These are phyloP conservation scores for Penicillium hesseltinei DNA, from an alignment of 2,329 filamentous ascomycete genomes.

Conservation along the genomic window DNA sequence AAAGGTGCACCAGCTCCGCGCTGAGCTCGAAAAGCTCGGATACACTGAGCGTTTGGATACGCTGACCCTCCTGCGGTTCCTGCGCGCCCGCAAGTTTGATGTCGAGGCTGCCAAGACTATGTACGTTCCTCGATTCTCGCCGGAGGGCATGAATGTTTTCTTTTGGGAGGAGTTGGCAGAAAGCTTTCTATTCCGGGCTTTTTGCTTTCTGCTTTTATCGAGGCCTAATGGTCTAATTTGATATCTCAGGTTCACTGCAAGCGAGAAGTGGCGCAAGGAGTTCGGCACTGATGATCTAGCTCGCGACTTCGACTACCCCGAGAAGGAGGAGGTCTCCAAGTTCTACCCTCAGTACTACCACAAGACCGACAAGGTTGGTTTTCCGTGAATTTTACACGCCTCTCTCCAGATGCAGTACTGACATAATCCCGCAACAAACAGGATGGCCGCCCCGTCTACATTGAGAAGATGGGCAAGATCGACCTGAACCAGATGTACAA, in stretches of 20 bases:
- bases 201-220: not conserved
- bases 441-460: constrained; percentile 96
- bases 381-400: not conserved
- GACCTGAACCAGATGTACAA: constrained; percentile 87
- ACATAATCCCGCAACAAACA: constrained; percentile 37
- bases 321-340: constrained; percentile 78
- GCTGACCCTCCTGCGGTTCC: constrained; percentile 85
- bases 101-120: constrained; percentile 80
- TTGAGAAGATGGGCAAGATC: constrained; percentile 92
- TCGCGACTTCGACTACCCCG: constrained; percentile 78
- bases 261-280: constrained; percentile 86
- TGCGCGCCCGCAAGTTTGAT: constrained; percentile 94
- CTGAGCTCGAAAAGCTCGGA: constrained; percentile 78
- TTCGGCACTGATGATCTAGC: constrained; percentile 81
- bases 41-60: constrained; percentile 86
- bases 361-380: constrained; percentile 61
- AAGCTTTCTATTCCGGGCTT: not conserved
- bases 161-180: not conserved
- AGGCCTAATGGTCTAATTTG: constrained; percentile 5
- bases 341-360: constrained; percentile 99
- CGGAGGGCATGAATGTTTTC: constrained; percentile 2
- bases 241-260: constrained; percentile 74
- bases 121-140: constrained; percentile 53
- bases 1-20: constrained; percentile 79
- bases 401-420: not conserved